Percentiles rank a stretch among this genome's conserved stretches.
Conservation (phyloP, 768 basidiomycete genomes). For the Wakefieldia striispora region DNA sequence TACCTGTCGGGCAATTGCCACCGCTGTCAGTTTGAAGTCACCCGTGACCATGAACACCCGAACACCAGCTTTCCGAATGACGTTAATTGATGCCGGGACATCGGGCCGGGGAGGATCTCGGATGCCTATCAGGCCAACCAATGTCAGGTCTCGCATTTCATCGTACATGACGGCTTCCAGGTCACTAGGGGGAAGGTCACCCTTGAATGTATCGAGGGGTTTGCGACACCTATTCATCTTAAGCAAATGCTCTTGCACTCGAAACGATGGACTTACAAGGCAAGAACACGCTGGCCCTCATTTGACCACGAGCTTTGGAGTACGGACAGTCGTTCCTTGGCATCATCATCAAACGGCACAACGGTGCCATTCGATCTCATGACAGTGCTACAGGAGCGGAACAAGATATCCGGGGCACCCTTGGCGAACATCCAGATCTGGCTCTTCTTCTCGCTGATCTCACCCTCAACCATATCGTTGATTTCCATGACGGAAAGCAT, state of each 20-base stretch:
- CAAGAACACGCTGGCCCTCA: slow-evolving; percentile 53
- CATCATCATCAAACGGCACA: slow-evolving; percentile 28
- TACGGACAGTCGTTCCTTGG: slow-evolving; percentile 17
- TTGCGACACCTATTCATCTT: slow-evolving; percentile 29
- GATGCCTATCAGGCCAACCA: slow-evolving; percentile 53
- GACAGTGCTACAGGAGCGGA: slow-evolving; percentile 37
- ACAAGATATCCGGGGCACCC: slow-evolving; percentile 59
- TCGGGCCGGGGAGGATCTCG: slow-evolving; percentile 55
- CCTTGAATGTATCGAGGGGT: slow-evolving; percentile 24
- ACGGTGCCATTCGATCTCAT: slow-evolving; percentile 34
- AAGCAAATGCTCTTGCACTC: neutral
- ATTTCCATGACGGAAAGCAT: slow-evolving; percentile 46
- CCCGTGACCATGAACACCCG: slow-evolving; percentile 58
- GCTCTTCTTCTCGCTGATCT: slow-evolving; percentile 5
- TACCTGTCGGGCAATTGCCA: slow-evolving; percentile 48
- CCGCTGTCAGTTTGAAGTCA: slow-evolving; percentile 53
- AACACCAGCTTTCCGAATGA: slow-evolving; percentile 50
- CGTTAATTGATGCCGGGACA: slow-evolving; percentile 43
- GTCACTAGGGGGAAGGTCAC: slow-evolving; percentile 26
- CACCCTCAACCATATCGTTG: slow-evolving; percentile 12
- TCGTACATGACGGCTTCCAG: slow-evolving; percentile 39
- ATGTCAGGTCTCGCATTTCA: slow-evolving; percentile 39
- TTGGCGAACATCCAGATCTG: slow-evolving; percentile 45
- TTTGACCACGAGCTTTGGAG: slow-evolving; percentile 44
- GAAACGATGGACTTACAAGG: slow-evolving; percentile 30